phyloP scores from a whole-genome alignment of 2,329 filamentous ascomycete species.

The Lecanicillium sp. region DNA sequence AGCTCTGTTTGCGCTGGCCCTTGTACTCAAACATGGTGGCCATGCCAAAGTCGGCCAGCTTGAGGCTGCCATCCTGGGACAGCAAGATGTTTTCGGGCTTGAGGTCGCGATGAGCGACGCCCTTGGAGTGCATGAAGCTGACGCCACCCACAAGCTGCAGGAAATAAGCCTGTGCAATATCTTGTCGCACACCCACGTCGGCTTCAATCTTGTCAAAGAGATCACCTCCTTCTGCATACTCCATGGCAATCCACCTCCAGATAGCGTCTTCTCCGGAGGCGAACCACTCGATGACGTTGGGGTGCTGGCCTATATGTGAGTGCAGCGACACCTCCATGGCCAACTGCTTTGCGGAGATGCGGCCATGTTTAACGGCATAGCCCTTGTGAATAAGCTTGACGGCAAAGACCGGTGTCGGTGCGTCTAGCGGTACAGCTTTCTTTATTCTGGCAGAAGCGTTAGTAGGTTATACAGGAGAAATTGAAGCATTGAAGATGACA shows the following conservation, averaged over 20 bases:
- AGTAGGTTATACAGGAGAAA: constrained; percentile 6
- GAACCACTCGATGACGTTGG: constrained; percentile 91
- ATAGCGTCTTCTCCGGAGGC: constrained; percentile 73
- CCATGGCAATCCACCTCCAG: constrained; percentile 99
- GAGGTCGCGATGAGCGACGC: constrained; percentile 84
- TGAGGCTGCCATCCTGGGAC: constrained; percentile 75
- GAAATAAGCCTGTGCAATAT: constrained; percentile 96
- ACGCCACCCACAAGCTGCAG: constrained; percentile 83
- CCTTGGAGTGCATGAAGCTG: constrained; percentile 92
- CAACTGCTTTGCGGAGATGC: constrained; percentile 81
- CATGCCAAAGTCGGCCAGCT: constrained; percentile 94
- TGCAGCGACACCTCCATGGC: constrained; percentile 88
- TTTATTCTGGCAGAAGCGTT: constrained; percentile 58
- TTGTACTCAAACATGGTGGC: constrained; percentile 90
- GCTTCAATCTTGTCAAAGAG: constrained; percentile 99
- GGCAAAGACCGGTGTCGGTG: constrained; percentile 72
- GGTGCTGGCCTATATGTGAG: constrained; percentile 77
- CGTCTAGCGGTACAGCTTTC: constrained; percentile 72
- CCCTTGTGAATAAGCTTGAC: constrained; percentile 99
- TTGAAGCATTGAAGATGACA: constrained; percentile 16
- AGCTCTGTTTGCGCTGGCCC: constrained; percentile 70
- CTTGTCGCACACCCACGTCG: constrained; percentile 86
- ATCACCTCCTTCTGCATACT: constrained; percentile 89
- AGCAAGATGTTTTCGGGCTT: constrained; percentile 95
- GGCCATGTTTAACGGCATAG: constrained; percentile 82